Conservation (phyloP, 805 yeast genomes). For the Wickerhamomyces alni region DNA sequence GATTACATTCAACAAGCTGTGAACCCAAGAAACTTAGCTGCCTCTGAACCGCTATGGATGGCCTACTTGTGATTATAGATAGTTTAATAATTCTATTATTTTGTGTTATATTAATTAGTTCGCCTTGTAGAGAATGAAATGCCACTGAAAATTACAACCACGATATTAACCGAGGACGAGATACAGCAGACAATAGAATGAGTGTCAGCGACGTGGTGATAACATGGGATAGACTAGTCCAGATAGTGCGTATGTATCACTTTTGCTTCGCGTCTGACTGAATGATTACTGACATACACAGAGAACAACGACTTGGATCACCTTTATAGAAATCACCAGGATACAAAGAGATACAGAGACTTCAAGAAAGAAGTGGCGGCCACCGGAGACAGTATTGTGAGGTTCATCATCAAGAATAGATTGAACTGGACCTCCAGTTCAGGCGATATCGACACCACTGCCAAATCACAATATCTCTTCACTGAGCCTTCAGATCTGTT, state of each 20-base stretch:
- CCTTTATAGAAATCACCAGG: conserved; percentile 38
- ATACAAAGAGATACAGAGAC: conserved; percentile 36
- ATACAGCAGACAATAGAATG: no score
- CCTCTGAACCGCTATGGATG: conserved; percentile 92
- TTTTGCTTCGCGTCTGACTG: no score
- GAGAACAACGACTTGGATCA: conserved; percentile 5
- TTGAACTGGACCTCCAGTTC: conserved; percentile 43
- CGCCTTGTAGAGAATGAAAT: no score
- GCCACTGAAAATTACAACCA: no score
- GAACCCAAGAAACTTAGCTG: conserved; percentile 87
- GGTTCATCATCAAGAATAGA: conserved; percentile 41
- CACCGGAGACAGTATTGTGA: conserved; percentile 35
- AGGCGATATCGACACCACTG: conserved; percentile 6
- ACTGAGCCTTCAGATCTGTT: conserved; percentile 27
- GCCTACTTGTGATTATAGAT: conserved; percentile 65
- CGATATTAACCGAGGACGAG: no score
- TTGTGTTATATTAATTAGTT: no score
- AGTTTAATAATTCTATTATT: no score
- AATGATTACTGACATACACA: no score
- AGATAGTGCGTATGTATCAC: conserved; percentile 11
- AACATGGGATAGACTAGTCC: conserved; percentile 12
- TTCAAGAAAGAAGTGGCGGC: conserved; percentile 37
- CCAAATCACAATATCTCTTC: conserved; percentile 20
- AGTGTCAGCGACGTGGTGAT: conserved; percentile 7
- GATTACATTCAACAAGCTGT: conserved; percentile 93